Evolutionary conservation across 495 filamentous ascomycete genomes (phyloP).

Genomic region (Margaritispora aquatica): DNA sequence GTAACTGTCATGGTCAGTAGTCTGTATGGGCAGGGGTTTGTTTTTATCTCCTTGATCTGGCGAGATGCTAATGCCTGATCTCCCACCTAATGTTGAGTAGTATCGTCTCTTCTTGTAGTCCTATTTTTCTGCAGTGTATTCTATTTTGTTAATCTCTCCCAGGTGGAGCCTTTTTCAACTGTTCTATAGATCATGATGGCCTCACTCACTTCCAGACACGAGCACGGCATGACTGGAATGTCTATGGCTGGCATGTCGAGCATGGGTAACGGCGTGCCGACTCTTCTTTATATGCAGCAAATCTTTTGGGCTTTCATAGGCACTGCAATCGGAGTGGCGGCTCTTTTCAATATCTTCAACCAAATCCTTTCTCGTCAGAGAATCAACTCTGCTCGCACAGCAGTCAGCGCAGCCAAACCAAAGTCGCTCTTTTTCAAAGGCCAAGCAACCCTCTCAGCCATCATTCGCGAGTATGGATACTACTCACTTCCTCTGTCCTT

Average conservation of each 20-base stretch:
- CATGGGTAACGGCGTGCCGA: conserved; percentile 41
- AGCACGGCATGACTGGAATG: conserved; percentile 19
- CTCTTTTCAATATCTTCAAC: conserved; percentile 44
- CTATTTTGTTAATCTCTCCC: neutral
- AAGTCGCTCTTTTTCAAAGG: conserved; percentile 46
- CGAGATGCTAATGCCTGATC: neutral
- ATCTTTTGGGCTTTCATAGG: conserved; percentile 57
- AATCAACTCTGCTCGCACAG: conserved; percentile 27
- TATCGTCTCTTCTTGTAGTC: neutral
- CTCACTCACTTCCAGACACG: conserved; percentile 15
- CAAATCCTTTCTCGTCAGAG: conserved; percentile 21
- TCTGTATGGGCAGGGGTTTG: neutral
- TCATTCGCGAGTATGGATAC: conserved; percentile 59
- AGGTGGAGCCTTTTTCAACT: neutral
- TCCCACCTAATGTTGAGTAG: neutral
- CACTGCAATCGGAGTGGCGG: conserved; percentile 41
- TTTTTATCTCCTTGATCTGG: neutral
- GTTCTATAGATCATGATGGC: conserved; percentile 1
- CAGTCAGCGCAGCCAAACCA: conserved; percentile 49
- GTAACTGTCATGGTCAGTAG: neutral
- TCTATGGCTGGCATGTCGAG: conserved; percentile 36
- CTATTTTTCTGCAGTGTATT: neutral
- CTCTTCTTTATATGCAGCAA: conserved; percentile 40
- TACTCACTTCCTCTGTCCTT: conserved; percentile 52
- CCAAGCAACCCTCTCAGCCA: conserved; percentile 65